Base-by-base conservation (phyloP, 495 filamentous ascomycete species). In the Parachaetomium inaequale region DNA sequence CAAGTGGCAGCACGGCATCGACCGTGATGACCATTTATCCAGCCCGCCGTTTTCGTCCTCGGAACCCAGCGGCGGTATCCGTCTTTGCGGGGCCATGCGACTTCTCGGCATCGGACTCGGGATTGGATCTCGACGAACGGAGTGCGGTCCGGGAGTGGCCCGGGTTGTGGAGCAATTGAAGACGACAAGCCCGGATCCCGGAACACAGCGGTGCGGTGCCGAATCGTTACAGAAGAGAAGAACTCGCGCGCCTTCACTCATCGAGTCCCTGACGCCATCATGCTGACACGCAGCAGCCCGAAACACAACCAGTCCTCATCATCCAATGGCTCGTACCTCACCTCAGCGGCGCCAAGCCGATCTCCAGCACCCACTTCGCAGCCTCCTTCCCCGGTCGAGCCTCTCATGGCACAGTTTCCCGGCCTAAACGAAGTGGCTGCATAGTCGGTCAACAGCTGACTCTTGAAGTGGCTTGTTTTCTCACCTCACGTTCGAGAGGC, bases 241-340 rank as follows among this genome's bases (percentile, higher is more conserved):
- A 32, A 15, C 36, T 17, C 36, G 10, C 36, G 36, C 36, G 36
- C 31, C 21, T 23, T 2, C 26, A 11, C 55, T 57, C 55, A 23
- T 26, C 40, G 26, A 26, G 11, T 31, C 23, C 1, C 38, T 32
- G 42, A 47, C 55, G 15, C 15, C 38, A 21, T 45, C 25, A 17
- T 62, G 60, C 60, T 62, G 60, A 57, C 60, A 50, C 32, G 53
- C 60, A 62, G 12, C 32, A 49, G 42, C 21, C 45, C 29, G 29
- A 31, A 26, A 56, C 52, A 23, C 55, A 53, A 29, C 40, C 32
- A 12, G 32, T 34, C 23, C 38, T 11, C 28, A 57, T 10, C 42
- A 53, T 42, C 42, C 53, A 56, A 38, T 50, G n/a, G 23, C 15
- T 29, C 54, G 17, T 25, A 3, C 53, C 61, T 52, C 25, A 51